phyloP scores from a whole-genome alignment of 73 alveolate species.

The Tetrahymena malaccensis region DNA sequence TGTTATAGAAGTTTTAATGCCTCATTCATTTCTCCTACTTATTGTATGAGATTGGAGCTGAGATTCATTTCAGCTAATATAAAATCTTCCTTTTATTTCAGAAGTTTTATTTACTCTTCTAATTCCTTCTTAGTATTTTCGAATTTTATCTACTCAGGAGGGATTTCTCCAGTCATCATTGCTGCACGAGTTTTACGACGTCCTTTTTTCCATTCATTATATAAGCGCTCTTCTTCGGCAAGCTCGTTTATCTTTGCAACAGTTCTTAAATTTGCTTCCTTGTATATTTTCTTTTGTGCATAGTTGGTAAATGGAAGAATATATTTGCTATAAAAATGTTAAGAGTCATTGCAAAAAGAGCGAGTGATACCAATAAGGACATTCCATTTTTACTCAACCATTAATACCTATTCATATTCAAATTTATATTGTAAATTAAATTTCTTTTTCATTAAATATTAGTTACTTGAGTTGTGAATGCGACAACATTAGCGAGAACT shows the following conservation, averaged over 20 bases:
- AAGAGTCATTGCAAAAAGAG: constrained; percentile 63
- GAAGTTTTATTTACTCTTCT: constrained; percentile 67
- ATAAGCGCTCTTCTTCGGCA: constrained; percentile 65
- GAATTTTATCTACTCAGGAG: constrained; percentile 89
- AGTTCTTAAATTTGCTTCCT: constrained; percentile 67
- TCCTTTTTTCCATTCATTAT: constrained; percentile 85
- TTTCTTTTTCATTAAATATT: background rate
- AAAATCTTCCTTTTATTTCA: constrained; percentile 77
- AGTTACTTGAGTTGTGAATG: background rate
- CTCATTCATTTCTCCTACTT: constrained; percentile 40
- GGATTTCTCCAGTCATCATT: constrained; percentile 91
- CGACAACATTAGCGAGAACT: constrained; percentile 1
- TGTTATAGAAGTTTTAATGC: constrained; percentile 30
- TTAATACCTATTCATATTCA: constrained; percentile 70
- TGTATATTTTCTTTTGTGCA: constrained; percentile 82
- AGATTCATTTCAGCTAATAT: constrained; percentile 60
- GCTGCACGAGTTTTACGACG: constrained; percentile 88
- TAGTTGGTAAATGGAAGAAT: constrained; percentile 81
- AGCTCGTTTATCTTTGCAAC: constrained; percentile 60
- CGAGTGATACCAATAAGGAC: constrained; percentile 75
- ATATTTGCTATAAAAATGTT: constrained; percentile 69
- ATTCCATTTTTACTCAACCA: constrained; percentile 92
- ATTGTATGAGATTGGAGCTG: constrained; percentile 50
- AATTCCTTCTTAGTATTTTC: constrained; percentile 72
- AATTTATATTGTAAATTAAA: too few relatives aligned